These are phyloP conservation scores for Suaeda aralocaspica DNA, from an alignment of 148 eudicot species.

Conservation along the genomic window DNA sequence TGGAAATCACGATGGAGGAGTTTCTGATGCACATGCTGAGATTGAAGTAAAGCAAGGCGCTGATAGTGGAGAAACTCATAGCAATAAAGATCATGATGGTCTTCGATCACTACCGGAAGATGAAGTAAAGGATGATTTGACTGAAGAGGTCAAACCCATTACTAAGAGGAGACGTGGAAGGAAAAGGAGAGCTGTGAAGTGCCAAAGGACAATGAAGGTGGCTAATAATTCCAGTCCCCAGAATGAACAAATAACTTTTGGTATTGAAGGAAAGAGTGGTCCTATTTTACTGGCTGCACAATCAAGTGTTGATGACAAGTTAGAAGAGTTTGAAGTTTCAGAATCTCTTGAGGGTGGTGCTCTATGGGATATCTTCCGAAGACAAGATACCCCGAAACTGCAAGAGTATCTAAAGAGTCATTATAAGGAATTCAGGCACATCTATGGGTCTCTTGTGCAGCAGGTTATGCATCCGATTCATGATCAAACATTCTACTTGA, in stretches of 20 bases:
- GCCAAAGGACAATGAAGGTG: conserved; percentile 10
- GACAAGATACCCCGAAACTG: conserved; percentile 44
- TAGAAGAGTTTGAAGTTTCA: conserved; percentile 20
- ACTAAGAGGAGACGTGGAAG: conserved; percentile 25
- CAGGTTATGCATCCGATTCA: conserved; percentile 54
- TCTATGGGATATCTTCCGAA: conserved; percentile 56
- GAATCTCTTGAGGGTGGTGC: conserved; percentile 61
- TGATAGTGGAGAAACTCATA: conserved; percentile 10
- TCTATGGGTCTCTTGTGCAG: conserved; percentile 39
- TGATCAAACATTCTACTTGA: conserved; percentile 55
- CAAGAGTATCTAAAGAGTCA: conserved; percentile 51
- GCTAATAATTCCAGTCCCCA: conserved; percentile 6
- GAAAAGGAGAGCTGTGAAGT: conserved; percentile 13
- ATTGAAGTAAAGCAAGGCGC: conserved; percentile 19
- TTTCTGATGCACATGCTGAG: conserved; percentile 7
- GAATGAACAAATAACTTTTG: conserved; percentile 3
- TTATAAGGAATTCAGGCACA: conserved; percentile 61
- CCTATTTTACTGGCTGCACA: conserved; percentile 10
- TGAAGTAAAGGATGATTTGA: background rate
- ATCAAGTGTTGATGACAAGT: conserved; percentile 10
- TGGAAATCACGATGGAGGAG: conserved; percentile 7
- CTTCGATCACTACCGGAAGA: conserved; percentile 12
- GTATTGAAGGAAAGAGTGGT: conserved; percentile 18
- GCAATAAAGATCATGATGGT: conserved; percentile 2
- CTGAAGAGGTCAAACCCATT: conserved; percentile 20